These are phyloP conservation scores for Carex myosuroides DNA, from an alignment of 176 grass and related monocot species.

Conservation along the genomic window DNA sequence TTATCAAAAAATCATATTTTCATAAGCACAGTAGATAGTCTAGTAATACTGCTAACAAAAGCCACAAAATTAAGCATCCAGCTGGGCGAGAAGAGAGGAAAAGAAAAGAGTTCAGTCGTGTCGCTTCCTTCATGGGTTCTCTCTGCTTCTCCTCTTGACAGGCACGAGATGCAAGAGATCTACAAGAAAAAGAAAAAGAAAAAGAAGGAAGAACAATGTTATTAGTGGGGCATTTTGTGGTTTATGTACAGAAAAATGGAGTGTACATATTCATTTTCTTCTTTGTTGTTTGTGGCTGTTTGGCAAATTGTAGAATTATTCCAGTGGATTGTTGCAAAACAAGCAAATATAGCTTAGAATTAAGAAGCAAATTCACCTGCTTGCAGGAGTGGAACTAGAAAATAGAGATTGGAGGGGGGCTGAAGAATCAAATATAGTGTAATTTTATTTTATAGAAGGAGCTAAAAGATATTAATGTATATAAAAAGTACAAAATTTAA, in stretches of 20 bases:
- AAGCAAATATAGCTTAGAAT: neutral
- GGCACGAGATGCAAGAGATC: constrained; percentile 37
- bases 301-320: neutral
- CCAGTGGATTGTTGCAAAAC: neutral
- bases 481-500: too few species aligned
- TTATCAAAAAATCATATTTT: constrained; percentile 1
- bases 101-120: constrained; percentile 56
- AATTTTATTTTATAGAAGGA: too few species aligned
- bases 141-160: constrained; percentile 40
- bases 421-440: too few species aligned
- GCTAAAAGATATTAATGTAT: too few species aligned
- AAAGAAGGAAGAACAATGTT: constrained; percentile 7
- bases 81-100: constrained; percentile 37
- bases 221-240: neutral
- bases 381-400: too few species aligned
- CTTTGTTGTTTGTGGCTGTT: neutral
- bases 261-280: neutral
- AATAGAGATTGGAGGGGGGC: too few species aligned
- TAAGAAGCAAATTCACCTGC: neutral
- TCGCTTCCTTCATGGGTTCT: constrained; percentile 64
- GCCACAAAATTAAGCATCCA: constrained; percentile 1
- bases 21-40: neutral
- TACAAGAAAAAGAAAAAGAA: constrained; percentile 50
- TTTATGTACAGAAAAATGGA: neutral
- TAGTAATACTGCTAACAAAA: constrained; percentile 22